Evolutionary conservation across 2,329 filamentous ascomycete genomes (phyloP).

Genomic region (Ramularia collo-cygni): DNA sequence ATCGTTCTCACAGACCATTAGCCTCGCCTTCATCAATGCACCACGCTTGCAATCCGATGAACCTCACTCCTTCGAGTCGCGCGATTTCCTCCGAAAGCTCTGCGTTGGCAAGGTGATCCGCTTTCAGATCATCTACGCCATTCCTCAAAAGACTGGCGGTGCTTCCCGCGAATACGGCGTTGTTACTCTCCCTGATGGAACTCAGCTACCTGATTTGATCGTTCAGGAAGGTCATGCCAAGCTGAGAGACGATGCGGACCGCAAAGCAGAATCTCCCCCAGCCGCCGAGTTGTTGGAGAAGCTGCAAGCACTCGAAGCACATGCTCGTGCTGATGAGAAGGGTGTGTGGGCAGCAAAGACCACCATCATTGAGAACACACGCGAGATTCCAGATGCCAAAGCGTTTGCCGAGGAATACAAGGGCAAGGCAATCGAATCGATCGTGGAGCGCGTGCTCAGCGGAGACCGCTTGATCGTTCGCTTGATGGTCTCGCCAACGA

Average conservation of each 20-base stretch:
- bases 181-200: slow-evolving; percentile 68
- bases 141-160: slow-evolving; percentile 56
- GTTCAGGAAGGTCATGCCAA: slow-evolving; percentile 89
- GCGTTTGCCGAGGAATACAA: slow-evolving; percentile 75
- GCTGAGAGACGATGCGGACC: slow-evolving; percentile 86
- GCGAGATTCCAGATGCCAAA: slow-evolving; percentile 72
- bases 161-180: slow-evolving; percentile 79
- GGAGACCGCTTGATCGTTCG: slow-evolving; percentile 85
- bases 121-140: slow-evolving; percentile 78
- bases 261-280: slow-evolving; percentile 80
- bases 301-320: slow-evolving; percentile 67
- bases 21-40: slow-evolving; percentile 85
- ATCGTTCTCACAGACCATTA: slow-evolving; percentile 50
- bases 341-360: slow-evolving; percentile 70
- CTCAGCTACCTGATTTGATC: slow-evolving; percentile 70
- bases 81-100: slow-evolving; percentile 80
- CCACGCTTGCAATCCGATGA: slow-evolving; percentile 52
- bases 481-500: slow-evolving; percentile 69
- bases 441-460: slow-evolving; percentile 85
- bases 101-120: slow-evolving; percentile 81
- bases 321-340: slow-evolving; percentile 70
- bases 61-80: slow-evolving; percentile 86
- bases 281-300: slow-evolving; percentile 64
- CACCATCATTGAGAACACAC: slow-evolving; percentile 64
- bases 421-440: slow-evolving; percentile 68